Evolutionary conservation across 2,329 filamentous ascomycete genomes (phyloP).

Genomic region (Microcyclospora tardicrescens): DNA sequence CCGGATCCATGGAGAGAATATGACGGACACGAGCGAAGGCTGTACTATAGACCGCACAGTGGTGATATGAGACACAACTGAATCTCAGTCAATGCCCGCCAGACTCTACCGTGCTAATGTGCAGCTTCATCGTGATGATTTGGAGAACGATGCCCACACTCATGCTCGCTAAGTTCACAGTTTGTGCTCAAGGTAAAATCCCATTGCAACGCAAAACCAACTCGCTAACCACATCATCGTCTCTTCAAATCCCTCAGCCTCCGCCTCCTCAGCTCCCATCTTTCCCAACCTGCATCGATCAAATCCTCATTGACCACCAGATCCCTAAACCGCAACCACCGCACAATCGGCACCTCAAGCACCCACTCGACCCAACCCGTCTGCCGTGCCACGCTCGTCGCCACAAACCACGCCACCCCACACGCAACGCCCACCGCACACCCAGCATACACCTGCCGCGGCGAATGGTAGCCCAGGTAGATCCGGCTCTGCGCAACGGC

Average conservation of each 20-base stretch:
- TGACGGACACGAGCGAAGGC: no score
- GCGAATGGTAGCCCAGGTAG: constrained; percentile 88
- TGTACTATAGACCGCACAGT: no score
- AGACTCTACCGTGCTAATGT: no score
- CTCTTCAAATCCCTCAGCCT: constrained; percentile 9
- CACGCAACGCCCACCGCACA: constrained; percentile 55
- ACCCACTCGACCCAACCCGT: constrained; percentile 60
- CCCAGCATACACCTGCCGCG: constrained; percentile 74
- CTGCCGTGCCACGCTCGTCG: constrained; percentile 53
- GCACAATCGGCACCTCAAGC: constrained; percentile 51
- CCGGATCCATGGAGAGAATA: not conserved
- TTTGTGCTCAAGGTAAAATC: no score
- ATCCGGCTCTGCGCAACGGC: constrained; percentile 66
- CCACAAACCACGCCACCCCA: constrained; percentile 65
- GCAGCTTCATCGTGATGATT: no score
- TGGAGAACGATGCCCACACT: no score
- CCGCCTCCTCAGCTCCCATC: constrained; percentile 55
- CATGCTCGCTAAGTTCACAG: no score
- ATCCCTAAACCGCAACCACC: constrained; percentile 63
- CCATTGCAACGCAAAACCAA: no score
- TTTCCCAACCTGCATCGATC: constrained; percentile 84
- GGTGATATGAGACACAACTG: no score
- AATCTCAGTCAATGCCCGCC: no score
- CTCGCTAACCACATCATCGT: no score
- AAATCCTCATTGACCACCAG: constrained; percentile 78